Base-by-base conservation (phyloP, 257 asterid genomes). In the Catharanthus roseus region DNA sequence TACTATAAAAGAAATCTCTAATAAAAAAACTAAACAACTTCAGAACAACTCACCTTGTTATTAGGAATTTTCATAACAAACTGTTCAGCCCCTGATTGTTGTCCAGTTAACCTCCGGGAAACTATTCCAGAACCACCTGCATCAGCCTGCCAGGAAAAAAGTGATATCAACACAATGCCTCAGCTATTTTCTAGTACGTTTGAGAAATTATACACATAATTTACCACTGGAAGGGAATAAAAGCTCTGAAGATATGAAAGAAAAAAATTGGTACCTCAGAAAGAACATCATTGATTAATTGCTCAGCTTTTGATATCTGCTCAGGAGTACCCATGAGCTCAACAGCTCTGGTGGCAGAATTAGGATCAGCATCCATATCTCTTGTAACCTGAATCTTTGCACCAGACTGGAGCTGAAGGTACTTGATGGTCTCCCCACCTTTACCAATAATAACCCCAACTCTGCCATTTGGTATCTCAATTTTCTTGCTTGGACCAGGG, bases 381-480 rank as follows among this genome's bases (percentile, higher is more conserved):
- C 92, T 82, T 0, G 98, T 93, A 65, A 91, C 96, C 85, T 93
- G 97, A 83, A 93, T 91, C 80, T 90, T 92, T 26, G 99, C 96
- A 49, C 99, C 97, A 15, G 97, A 89, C 78, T 86, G 91, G 60
- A 73, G 74, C 71, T 93, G 96, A 69, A 91, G 95, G 57, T 84
- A 83, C 79, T 91, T 93, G 70, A 93, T 91, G 50, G 97, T 93
- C 74, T 93, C 99, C 0, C 97, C 99, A 38, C 90, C 96, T 82
- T 88, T 89, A 39, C 97, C 97, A 75, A 93, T 91, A 65, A 91
- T 89, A 23, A 91, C 93, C 3, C 99, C 97, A 75, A 91, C 99
- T 85, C 83, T 62, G 53, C 60, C 72, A 56, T 72, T 79, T 29
- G 80, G 83, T 74, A 91, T 81, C 78, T 91, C 96, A 58, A 91